Evolutionary conservation across 805 yeast genomes (phyloP), one percentile per base, ranked within the genome.

Genomic region (Candida rishiriensis): DNA sequence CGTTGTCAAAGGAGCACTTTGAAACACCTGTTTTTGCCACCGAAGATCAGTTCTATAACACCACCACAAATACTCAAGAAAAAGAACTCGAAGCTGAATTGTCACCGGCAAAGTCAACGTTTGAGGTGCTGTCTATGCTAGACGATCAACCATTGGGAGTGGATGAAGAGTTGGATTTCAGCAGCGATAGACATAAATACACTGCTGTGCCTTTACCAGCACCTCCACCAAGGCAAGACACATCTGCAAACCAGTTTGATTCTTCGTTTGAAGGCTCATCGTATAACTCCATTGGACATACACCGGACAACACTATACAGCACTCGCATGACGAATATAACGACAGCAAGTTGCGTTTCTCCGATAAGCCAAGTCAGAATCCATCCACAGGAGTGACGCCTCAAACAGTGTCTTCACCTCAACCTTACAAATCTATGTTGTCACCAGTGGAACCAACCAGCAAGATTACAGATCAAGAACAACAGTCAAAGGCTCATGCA

Each of bases 361-460:
- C 34, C 15, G 29, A 29, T 30, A 12, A 10, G 9, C 9, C 40
- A 29, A 38, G 12, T 14, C 17, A 30, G 9, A 30, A 13, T 30
- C 6, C 13, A n/a, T 13, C 13, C 9, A 30, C 33, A 13, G 33
- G 9, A 30, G 14, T 13, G 14, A n/a, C 33, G 5, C 13, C 3
- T 5, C 14, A 30, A 13, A 13, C 14, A 12, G 14, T 5, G 6
- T 30, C 33, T 13, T 30, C 13, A 12, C 33, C 33, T 30, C 35
- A 17, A 1, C 15, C 18, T 13, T 42, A 42, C 43, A 44, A 36
- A 17, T 41, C 48, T 2, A 32, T 46, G 40, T 26, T 47, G 3
- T 13, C 42, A 15, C 44, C 47, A 26, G 33, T 34, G 28, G 29
- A 40, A 28, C 31, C n/a, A 8, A 16, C 34, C 9, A 29, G 36